Base-by-base conservation (phyloP, 2,329 filamentous ascomycete genomes). In the Verticillium klebahnii region DNA sequence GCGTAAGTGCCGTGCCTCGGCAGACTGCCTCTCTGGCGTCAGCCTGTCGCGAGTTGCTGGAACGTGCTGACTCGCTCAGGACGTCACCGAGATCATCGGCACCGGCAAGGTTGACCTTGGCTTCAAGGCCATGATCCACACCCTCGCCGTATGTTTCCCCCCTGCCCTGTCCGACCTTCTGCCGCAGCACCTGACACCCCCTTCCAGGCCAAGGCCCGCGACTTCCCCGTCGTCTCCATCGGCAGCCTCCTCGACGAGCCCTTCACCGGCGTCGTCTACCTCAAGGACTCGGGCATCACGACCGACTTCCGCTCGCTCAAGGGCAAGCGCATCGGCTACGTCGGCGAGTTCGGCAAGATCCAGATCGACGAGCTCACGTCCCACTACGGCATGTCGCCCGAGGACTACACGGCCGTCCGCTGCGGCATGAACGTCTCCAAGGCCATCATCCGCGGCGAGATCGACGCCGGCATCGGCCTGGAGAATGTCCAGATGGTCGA, bases 401-500 rank as follows among this genome's bases (percentile, higher is more conserved):
- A 79, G 6, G 89, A 92, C 77, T 92, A 93, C 80, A 90, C 87
- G 1, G 89, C 89, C 39, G 82, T 93, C 8, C 88, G 90, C 62
- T 92, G 89, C 72, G 90, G 90, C 65, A 93, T 92, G 90, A 92
- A 93, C 73, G 88, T 93, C 57, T 87, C 86, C 73, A 89, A 89
- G 73, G 89, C 89, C 68, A 91, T 92, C 75, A 90, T 89, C 73
- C 80, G 83, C 62, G 89, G 89, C 67, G 82, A 82, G 45, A 91
- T 92, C 67, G 88, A 92, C 71, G 90, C 90, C 19, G 90, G 90
- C 39, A 83, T 91, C 69, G 90, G 90, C 19, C 85, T 93, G 5
- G 90, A 92, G 75, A 93, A 93, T 70, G 89, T 92, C 7, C 90
- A 93, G 75, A 92, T 92, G 89, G 90, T 92, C 54, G 90, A 92